Evolutionary conservation across 1,284 basidiomycete species (phyloP).

Genomic region (Boletus smithii): DNA sequence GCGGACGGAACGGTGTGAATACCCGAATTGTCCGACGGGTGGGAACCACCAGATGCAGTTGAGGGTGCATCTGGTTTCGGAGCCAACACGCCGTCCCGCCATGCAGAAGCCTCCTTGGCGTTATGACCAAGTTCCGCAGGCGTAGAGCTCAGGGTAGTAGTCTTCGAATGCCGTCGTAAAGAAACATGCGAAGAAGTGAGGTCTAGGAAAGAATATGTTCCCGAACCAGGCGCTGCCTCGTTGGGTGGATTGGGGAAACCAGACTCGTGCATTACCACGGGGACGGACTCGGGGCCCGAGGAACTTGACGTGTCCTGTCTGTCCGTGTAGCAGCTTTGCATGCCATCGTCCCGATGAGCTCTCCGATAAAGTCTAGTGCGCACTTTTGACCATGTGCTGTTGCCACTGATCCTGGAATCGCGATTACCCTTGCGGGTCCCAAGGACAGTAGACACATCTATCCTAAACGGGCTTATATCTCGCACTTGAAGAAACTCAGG

Average conservation of each 20-base stretch:
- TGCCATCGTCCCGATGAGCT: conserved; percentile 32
- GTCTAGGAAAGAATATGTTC: conserved; percentile 57
- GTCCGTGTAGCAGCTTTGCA: conserved; percentile 18
- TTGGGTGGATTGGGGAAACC: conserved; percentile 29
- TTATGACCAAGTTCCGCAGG: conserved; percentile 29
- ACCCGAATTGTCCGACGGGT: conserved; percentile 28
- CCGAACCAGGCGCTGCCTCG: conserved; percentile 28
- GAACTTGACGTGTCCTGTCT: conserved; percentile 22
- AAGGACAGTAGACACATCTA: conserved; percentile 39
- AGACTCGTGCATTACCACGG: conserved; percentile 33
- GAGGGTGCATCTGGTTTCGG: conserved; percentile 34
- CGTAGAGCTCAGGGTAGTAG: conserved; percentile 29
- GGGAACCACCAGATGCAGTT: conserved; percentile 31
- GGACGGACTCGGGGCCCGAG: conserved; percentile 32
- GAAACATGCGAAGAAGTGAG: conserved; percentile 49
- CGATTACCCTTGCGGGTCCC: conserved; percentile 17
- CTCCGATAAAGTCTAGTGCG: conserved; percentile 30
- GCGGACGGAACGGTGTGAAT: conserved; percentile 19
- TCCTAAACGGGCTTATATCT: conserved; percentile 43
- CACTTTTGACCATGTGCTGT: conserved; percentile 35
- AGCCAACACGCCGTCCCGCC: conserved; percentile 10
- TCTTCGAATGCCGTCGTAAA: conserved; percentile 36
- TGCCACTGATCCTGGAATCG: conserved; percentile 28
- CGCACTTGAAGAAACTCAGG: conserved; percentile 34
- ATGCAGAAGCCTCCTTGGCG: conserved; percentile 3